Base-by-base conservation (phyloP, 2,329 filamentous ascomycete genomes). In the Hymenoscyphus infarciens region DNA sequence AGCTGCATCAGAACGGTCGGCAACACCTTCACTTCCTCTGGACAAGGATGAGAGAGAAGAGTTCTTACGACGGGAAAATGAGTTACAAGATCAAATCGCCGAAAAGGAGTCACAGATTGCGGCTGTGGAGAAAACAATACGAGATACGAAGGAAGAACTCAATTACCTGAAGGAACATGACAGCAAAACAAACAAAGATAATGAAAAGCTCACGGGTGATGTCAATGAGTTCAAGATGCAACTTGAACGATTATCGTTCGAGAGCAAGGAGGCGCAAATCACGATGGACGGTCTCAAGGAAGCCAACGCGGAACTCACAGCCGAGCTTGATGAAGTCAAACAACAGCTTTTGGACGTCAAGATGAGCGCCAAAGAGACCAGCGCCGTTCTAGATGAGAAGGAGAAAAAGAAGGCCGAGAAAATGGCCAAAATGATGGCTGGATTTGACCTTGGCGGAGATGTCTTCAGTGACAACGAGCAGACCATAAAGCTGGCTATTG, bases 381-480 rank as follows among this genome's bases (percentile, higher is more conserved):
- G 86, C 54, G 92, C 92, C 8, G 89, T 92, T 16, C 80, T 96
- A 22, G 94, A 98, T 70, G 95, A 98, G 78, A 99, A 99, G 82
- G 96, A 98, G 78, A 94, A 92, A 82, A 93, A 92, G 80, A 99
- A 99, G 83, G 92, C 93, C 0, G 95, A 99, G 79, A 95, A 96
- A 78, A 99, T 99, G 95, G 95, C 95, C 53, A 91, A 97, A 83
- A 99, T 99, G 95, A 97, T 99, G 94, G 95, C 95, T 63, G 92
- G 94, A 3, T 98, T 99, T 72, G 94, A 99, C 73, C 85, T 99
- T 38, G 94, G 92, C 54, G 89, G 90, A 57, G 93, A 97, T 63
- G 88, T 96, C 35, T 96, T 98, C 75, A 97, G 92, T 69, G 90
- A 95, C 63, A 97, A 97, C 70, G 95, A 99, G 76, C 85, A 88